Conservation (phyloP, 2,329 filamentous ascomycete genomes). For the Calonectria crousiana region DNA sequence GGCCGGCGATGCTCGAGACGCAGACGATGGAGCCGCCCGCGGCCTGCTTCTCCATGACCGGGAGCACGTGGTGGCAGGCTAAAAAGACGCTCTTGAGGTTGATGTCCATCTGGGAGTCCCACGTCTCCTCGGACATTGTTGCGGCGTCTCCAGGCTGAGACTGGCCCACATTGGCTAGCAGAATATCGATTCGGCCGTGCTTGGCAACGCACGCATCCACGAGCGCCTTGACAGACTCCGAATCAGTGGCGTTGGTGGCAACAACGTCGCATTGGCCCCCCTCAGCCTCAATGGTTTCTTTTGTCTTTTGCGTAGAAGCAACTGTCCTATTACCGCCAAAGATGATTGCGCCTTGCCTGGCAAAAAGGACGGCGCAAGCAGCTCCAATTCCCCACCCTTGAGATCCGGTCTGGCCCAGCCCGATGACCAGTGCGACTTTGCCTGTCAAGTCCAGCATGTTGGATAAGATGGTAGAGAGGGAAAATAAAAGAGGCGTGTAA, state of each 20-base stretch:
- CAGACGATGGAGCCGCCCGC: slow-evolving; percentile 58
- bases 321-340: slow-evolving; percentile 64
- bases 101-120: slow-evolving; percentile 65
- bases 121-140: slow-evolving; percentile 59
- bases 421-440: slow-evolving; percentile 60
- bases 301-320: slow-evolving; percentile 53
- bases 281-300: slow-evolving; percentile 51
- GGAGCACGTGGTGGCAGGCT: slow-evolving; percentile 63
- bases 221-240: slow-evolving; percentile 62
- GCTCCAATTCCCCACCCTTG: slow-evolving; percentile 65
- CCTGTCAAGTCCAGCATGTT: slow-evolving; percentile 54
- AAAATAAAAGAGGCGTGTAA: not conserved
- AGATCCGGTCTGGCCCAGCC: slow-evolving; percentile 57
- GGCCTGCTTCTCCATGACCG: slow-evolving; percentile 64
- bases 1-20: slow-evolving; percentile 62
- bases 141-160: slow-evolving; percentile 65
- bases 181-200: slow-evolving; percentile 69
- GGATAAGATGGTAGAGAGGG: not conserved
- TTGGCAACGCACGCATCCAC: slow-evolving; percentile 64
- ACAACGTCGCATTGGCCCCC: slow-evolving; percentile 54
- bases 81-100: slow-evolving; percentile 70
- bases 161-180: slow-evolving; percentile 72
- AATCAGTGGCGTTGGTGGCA: slow-evolving; percentile 64
- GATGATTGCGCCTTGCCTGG: slow-evolving; percentile 60
- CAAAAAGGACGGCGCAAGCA: slow-evolving; percentile 61